Percentiles rank a stretch among this genome's conserved stretches.
Conservation (phyloP, 768 basidiomycete species). For the Rhodocollybia butyracea region DNA sequence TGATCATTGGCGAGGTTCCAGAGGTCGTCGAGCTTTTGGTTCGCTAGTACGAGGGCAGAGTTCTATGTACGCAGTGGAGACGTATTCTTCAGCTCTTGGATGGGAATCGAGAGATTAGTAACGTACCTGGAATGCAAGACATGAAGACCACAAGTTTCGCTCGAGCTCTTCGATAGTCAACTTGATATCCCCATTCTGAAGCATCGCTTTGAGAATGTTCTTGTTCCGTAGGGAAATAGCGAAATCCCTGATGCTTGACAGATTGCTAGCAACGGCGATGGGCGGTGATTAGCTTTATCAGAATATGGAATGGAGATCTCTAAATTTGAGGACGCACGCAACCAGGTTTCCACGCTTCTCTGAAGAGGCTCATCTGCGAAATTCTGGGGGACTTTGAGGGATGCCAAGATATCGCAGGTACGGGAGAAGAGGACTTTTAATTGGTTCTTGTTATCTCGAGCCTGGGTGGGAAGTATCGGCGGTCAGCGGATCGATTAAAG, state of each 20-base stretch:
- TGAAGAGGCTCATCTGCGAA: background rate
- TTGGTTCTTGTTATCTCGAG: conserved; percentile 4
- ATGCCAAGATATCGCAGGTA: background rate
- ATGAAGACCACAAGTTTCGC: conserved; percentile 2
- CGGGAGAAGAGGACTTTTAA: background rate
- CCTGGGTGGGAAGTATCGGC: background rate
- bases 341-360: conserved; percentile 1
- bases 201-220: conserved; percentile 1
- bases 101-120: too few species aligned
- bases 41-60: background rate
- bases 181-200: conserved; percentile 1
- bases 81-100: background rate
- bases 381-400: conserved; percentile 1
- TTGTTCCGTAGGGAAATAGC: background rate
- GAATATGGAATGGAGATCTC: too few species aligned
- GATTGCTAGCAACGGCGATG: background rate
- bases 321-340: background rate
- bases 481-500: background rate
- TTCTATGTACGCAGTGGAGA: background rate
- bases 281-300: too few species aligned
- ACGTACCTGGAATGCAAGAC: background rate
- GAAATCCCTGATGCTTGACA: conserved; percentile 3
- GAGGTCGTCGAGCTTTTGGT: conserved; percentile 1
- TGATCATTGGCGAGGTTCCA: conserved; percentile 1
- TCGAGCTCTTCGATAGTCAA: background rate